Evolutionary conservation across 495 filamentous ascomycete genomes (phyloP).

Genomic region (Chlorociboria aeruginascens): DNA sequence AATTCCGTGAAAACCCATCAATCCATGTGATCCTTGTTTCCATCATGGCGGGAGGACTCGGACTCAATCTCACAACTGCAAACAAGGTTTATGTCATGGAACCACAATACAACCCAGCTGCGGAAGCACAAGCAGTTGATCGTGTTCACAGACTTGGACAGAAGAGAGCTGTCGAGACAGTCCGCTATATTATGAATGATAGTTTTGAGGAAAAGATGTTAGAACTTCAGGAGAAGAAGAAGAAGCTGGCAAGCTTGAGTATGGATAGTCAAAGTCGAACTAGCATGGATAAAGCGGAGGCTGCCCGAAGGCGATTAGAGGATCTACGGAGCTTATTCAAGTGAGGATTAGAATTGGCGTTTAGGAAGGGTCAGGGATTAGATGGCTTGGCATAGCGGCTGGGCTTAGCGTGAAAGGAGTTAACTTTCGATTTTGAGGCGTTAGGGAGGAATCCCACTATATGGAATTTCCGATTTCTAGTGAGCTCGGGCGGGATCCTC

Average conservation of each 20-base stretch:
- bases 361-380: not conserved
- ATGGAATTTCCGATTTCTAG: no score
- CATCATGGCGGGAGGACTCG: slow-evolving; percentile 83
- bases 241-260: slow-evolving; percentile 71
- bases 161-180: slow-evolving; percentile 66
- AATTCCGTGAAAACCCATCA: slow-evolving; percentile 59
- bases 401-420: no score
- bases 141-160: slow-evolving; percentile 91
- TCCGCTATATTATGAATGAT: slow-evolving; percentile 74
- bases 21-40: slow-evolving; percentile 80
- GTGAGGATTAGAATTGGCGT: slow-evolving; percentile 23
- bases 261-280: slow-evolving; percentile 46
- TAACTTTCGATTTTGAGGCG: not conserved
- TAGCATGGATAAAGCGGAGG: slow-evolving; percentile 61
- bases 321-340: slow-evolving; percentile 77
- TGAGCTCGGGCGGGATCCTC: no score
- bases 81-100: slow-evolving; percentile 94
- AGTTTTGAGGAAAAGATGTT: slow-evolving; percentile 95
- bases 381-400: not conserved
- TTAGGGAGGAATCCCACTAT: not conserved
- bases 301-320: slow-evolving; percentile 61
- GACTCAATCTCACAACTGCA: slow-evolving; percentile 79
- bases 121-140: slow-evolving; percentile 88
- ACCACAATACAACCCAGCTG: slow-evolving; percentile 91
- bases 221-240: slow-evolving; percentile 80